Percentiles rank a stretch among this genome's conserved stretches.
phyloP scores from a whole-genome alignment of 768 basidiomycete species.

The Lactifluus echinatus region DNA sequence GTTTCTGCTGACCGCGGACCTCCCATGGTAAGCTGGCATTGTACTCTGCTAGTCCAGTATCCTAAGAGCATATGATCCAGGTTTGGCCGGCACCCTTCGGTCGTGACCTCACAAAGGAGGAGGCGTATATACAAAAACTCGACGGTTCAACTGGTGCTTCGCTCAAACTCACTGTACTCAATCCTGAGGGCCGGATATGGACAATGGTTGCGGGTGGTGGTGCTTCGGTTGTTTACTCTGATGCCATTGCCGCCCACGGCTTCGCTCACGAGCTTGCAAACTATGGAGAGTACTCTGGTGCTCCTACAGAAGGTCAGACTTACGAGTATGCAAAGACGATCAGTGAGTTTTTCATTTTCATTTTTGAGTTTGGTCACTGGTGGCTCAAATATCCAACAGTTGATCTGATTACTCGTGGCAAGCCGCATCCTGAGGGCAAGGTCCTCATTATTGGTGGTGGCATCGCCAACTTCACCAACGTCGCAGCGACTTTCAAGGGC shows the following conservation, averaged over 20 bases:
- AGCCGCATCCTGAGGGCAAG: conserved; percentile 80
- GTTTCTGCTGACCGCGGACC: conserved; percentile 89
- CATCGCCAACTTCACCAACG: conserved; percentile 99
- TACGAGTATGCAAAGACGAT: conserved; percentile 99
- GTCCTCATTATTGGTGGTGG: conserved; percentile 99
- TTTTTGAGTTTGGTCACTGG: neutral
- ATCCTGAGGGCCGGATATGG: conserved; percentile 93
- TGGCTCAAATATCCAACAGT: conserved; percentile 36
- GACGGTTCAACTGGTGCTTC: conserved; percentile 97
- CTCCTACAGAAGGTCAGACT: conserved; percentile 95
- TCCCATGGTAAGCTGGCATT: conserved; percentile 61
- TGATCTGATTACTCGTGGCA: conserved; percentile 90
- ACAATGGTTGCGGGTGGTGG: conserved; percentile 99
- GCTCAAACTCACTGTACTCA: conserved; percentile 94
- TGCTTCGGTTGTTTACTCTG: conserved; percentile 59
- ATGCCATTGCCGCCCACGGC: conserved; percentile 85
- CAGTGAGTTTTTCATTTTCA: conserved; percentile 41
- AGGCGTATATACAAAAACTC: conserved; percentile 98
- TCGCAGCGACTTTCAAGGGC: conserved; percentile 98
- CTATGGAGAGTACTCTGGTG: conserved; percentile 99
- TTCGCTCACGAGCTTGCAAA: conserved; percentile 97
- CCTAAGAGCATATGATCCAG: conserved; percentile 25
- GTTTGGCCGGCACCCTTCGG: conserved; percentile 93
- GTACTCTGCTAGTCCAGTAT: neutral
- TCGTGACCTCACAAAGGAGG: conserved; percentile 95